Base-by-base conservation (phyloP, 2,329 filamentous ascomycete genomes). In the Epichloe coenophiala region DNA sequence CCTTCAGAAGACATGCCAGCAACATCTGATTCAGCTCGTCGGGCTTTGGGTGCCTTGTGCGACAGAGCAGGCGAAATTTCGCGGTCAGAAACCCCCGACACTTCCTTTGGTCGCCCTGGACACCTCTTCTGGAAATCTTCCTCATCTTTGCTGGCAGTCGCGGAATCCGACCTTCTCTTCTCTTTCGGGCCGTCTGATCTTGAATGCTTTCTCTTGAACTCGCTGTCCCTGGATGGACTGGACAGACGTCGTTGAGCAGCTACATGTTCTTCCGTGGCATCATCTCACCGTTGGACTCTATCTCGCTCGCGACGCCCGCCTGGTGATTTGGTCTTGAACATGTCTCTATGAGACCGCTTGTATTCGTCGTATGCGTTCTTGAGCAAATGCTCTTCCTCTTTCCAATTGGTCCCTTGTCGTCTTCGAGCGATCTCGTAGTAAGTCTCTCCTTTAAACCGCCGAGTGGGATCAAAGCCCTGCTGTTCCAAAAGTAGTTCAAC, bases 401-500 rank as follows among this genome's bases (percentile, higher is more conserved):
- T 84, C 88, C 90, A 96, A 53, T 88, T 85, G 7, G 90, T 87
- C 0, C 93, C 91, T 57, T 83, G 82, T 40, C 88, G 81, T 45
- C 88, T 82, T 58, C 84, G 80, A 2, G 93, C 88, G 54, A 97
- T 82, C 56, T 98, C 89, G 60, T 81, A 86, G 65, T 97, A 98
- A 0, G 86, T 84, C 59, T 86, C 80, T 21, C 87, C 87, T 57
- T 83, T 82, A 58, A 82, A 83, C 27, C 83, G 77, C 51, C 84
- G 81, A 1, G 87, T 88, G 0, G 93, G 90, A 59, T 98, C 84
- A 63, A 97, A 96, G 15, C 71, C 70, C 45, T 78, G 77, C 59
- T 93, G 87, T 53, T 83, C 81, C 6, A 95, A 71, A 7, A 96
- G 75, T 11, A 95, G 71, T 51, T 85, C 79, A 43, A 98, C 81